phyloP scores from a whole-genome alignment of 2,329 filamentous ascomycete genomes.

The Fusarium setosum region DNA sequence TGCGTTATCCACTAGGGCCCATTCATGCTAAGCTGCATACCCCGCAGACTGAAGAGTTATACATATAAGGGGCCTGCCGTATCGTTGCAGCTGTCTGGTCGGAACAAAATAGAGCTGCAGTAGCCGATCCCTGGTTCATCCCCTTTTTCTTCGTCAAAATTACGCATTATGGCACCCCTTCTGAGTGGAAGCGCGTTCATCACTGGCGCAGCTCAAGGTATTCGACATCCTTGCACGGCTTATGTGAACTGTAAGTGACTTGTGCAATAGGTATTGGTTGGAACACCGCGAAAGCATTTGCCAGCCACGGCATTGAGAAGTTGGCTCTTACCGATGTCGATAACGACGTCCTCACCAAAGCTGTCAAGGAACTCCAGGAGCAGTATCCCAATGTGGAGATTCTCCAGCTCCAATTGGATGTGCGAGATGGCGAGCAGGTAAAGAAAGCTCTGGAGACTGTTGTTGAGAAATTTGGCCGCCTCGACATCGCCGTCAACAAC shows the following conservation, averaged over 20 bases:
- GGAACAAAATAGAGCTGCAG: no score
- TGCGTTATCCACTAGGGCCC: no score
- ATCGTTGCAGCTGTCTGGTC: no score
- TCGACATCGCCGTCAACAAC: not conserved
- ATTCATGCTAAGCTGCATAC: no score
- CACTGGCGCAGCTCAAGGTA: not conserved
- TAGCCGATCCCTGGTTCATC: not conserved
- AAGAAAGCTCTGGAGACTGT: not conserved
- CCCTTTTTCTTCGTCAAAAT: not conserved
- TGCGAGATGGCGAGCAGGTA: not conserved
- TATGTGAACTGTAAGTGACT: no score
- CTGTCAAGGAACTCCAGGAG: not conserved
- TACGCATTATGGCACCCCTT: not conserved
- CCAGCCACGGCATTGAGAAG: not conserved
- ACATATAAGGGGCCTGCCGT: no score
- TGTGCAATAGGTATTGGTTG: not conserved
- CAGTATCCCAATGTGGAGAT: not conserved
- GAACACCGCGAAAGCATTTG: not conserved
- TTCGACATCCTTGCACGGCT: no score
- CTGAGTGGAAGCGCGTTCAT: not conserved
- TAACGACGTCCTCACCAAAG: not conserved
- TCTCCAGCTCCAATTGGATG: not conserved
- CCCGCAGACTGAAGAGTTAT: no score
- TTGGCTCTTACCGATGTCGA: not conserved
- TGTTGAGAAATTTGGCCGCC: not conserved